phyloP scores from a whole-genome alignment of 371 early-diverging fungal species.

The Mucor plumbeus region DNA sequence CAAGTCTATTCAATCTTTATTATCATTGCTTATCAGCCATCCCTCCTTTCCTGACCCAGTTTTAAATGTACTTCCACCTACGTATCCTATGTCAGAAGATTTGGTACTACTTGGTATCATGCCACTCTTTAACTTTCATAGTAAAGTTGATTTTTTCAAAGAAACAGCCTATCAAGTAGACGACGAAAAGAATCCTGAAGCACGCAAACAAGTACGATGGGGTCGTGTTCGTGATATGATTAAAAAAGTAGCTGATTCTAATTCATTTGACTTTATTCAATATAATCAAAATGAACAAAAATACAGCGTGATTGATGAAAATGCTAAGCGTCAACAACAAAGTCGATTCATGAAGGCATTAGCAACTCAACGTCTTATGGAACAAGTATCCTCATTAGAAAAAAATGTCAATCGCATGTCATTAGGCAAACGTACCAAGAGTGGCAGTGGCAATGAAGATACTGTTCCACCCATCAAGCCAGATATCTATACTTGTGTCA shows the following conservation, averaged over 20 bases:
- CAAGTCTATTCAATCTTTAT: constrained; percentile 42
- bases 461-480: neutral
- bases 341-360: constrained; percentile 65
- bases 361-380: constrained; percentile 67
- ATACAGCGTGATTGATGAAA: constrained; percentile 63
- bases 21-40: constrained; percentile 38
- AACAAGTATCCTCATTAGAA: constrained; percentile 68
- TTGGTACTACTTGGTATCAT: constrained; percentile 36
- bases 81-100: constrained; percentile 53
- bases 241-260: constrained; percentile 45
- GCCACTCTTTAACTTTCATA: constrained; percentile 41
- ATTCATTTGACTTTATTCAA: constrained; percentile 55
- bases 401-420: constrained; percentile 51
- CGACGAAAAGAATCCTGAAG: constrained; percentile 28
- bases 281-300: constrained; percentile 54
- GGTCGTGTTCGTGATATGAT: constrained; percentile 46
- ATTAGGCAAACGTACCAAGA: constrained; percentile 11
- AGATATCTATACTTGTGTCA: constrained; percentile 48
- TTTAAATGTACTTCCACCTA: constrained; percentile 38
- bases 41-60: constrained; percentile 51
- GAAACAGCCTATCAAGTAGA: constrained; percentile 33
- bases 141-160: constrained; percentile 49
- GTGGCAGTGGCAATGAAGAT: neutral
- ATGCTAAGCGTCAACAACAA: constrained; percentile 62
- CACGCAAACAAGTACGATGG: constrained; percentile 53